Base-by-base conservation (phyloP, 2,329 filamentous ascomycete genomes). In the Arthrobotrys pseudoclavata region DNA sequence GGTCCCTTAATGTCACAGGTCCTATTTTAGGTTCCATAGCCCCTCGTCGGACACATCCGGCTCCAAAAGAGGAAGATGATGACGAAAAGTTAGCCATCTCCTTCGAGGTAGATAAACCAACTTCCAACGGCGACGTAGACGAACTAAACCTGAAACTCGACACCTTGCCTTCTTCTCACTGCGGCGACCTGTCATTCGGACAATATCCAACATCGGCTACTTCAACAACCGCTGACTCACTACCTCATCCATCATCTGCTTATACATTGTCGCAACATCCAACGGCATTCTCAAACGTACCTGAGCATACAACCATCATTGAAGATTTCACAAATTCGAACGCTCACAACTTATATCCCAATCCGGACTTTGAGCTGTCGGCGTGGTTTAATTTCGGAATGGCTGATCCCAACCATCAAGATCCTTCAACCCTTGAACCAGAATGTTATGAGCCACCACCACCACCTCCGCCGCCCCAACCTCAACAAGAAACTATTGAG, bases 201-300 rank as follows among this genome's bases (percentile, higher is more conserved):
- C 71, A 76, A 29, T 76, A 57, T 45, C 45, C 71, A 29, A 24
- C 70, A 24, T 53, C 64, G 3, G 55, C 57, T 5, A 63, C 62
- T 13, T 37, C 55, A 20, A 12, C 69, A 22, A 50, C 47, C 40
- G 29, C 69, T 4, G 61, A 72, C 15, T 20, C n/a, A 6, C 45
- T 74, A 10, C 13, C 42, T 22, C 37, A 24, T 2, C 50, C 26
- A 22, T 20, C 71, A 1, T 47, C 61, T 2, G 26, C 63, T 6
- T 76, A 69, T 29, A 13, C 37, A 7, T 48, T 76, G 15, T 10
- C 70, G 15, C 48, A 60, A 26, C 71, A 69, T 50, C 37, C 68
- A 42, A 57, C 63, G 5, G 40, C 47, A 18, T 75, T 53, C 29
- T 22, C 37, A 40, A 68, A 63, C 37, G 37, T 69, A 12, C 26